Evolutionary conservation across 2,329 filamentous ascomycete species (phyloP).

Genomic region (Trichophyton benhamiae): DNA sequence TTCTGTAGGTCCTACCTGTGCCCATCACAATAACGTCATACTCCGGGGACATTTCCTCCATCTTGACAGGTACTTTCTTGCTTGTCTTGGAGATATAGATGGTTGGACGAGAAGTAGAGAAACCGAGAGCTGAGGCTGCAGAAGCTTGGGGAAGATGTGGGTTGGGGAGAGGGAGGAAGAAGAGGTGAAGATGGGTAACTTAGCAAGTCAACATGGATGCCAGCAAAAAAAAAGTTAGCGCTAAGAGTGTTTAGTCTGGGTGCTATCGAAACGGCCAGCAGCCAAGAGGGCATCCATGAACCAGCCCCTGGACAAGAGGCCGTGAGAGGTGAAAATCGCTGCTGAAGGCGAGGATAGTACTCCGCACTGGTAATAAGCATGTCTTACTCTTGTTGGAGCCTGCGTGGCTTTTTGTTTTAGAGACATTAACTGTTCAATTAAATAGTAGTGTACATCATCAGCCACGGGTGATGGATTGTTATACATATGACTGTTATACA

Average conservation of each 20-base stretch:
- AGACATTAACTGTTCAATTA: background rate
- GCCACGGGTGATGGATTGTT: background rate
- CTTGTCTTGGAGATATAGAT: background rate
- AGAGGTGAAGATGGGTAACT: background rate
- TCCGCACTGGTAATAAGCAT: background rate
- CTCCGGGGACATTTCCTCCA: slow-evolving; percentile 97
- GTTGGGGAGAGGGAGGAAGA: background rate
- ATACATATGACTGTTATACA: background rate
- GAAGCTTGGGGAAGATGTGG: background rate
- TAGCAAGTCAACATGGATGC: background rate
- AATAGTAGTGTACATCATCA: background rate
- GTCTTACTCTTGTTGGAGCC: background rate
- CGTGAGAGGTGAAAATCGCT: background rate
- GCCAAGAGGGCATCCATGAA: background rate
- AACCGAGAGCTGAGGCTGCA: background rate
- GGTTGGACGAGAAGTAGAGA: background rate
- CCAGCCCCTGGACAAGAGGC: background rate
- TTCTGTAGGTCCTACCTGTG: slow-evolving; percentile 56
- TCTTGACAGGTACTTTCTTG: slow-evolving; percentile 30
- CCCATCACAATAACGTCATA: slow-evolving; percentile 98
- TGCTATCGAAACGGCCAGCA: background rate
- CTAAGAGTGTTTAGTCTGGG: background rate
- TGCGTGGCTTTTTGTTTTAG: background rate
- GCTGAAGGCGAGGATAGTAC: background rate
- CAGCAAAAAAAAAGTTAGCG: background rate